Base-by-base conservation (phyloP, 768 basidiomycete genomes). In the Pleurotus cornucopiae region DNA sequence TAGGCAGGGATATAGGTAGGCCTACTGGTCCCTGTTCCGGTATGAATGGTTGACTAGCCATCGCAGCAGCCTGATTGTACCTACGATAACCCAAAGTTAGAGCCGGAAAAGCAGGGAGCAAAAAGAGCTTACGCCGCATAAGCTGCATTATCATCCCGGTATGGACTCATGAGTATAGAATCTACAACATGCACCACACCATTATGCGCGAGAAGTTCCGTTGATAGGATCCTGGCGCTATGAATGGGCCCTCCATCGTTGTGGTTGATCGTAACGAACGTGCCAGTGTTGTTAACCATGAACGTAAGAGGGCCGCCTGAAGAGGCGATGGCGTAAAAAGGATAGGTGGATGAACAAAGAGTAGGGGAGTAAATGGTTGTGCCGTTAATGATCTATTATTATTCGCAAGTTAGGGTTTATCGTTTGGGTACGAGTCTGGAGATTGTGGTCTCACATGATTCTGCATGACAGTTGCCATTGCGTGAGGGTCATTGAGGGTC, bases 101-200 rank as follows among this genome's bases (percentile, higher is more conserved):
- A n/a, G 39, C 38, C 13, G 20, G 6, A 21, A 5, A 20, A 3
- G 7, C 13, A 18, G 4, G 16, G 14, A 14, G 23, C 6, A 18
- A 53, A 23, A 53, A 1, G 51, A 41, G 38, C 51, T 16, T 23
- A 53, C 51, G 51, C 51, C 37, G 13, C 20, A 38, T 37, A 37
- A 12, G 51, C 51, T 4, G 51, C 51, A 23, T 18, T 37, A 21
- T 53, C 51, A 25, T 53, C 51, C 23, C 51, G n/a, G 18, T 38
- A 40, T 12, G 51, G 39, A 41, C 51, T 53, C 51, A 53, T 9
- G 18, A 53, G 20, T 18, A 53, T 14, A 1, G 20, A 30, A 59
- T 80, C 68, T 52, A 82, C 71, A 34, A 80, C 65, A 63, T 85
- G 81, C 7, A 84, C 61, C 51, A 85, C 84, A 51, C 83, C 84